Evolutionary conservation across 768 basidiomycete genomes (phyloP), one percentile per base, ranked within the genome.

Genomic region (Russula earlei): DNA sequence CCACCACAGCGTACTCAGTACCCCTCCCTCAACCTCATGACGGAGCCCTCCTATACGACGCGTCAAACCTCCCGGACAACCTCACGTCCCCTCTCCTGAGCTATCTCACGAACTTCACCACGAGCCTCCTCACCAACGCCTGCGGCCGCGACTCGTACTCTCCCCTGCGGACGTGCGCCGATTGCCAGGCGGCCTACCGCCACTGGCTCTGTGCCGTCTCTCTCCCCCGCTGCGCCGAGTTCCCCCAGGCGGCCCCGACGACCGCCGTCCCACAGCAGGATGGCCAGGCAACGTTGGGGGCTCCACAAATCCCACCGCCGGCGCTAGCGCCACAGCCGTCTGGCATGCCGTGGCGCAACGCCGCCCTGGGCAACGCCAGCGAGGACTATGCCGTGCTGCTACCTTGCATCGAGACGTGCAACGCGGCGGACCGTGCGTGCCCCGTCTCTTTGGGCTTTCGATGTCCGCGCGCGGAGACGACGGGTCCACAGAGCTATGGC

Each of bases 101-200:
- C 22, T 80, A 78, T 56, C 68, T 93, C 60, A 68, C 81, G 47
- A 89, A 90, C 69, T 91, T 93, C 68, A 85, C 88, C 1, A 75
- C 76, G 1, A 77, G 80, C 19, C 79, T 94, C 9, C 75, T 78
- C 31, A 86, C 85, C 3, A 80, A 83, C 58, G 79, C 88, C 1
- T 93, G 91, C 66, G 87, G 87, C 17, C 78, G 87, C 27, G 89
- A 91, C 65, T 65, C 74, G 52, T 94, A 91, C 70, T 91, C 87
- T 6, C 85, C 86, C 0, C 68, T 91, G 20, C 80, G 87, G 25
- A 79, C 81, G 4, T 94, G 91, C 64, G 75, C 78, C 14, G 84
- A 87, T 66, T 93, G 91, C 63, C 79, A 84, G 59, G 68, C 68
- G 20, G 81, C 80, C 22, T 94, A 93, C 67, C 77, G 85, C 33